phyloP scores from a whole-genome alignment of 129 eudicot species.

The Chrysanthemum makinoi region DNA sequence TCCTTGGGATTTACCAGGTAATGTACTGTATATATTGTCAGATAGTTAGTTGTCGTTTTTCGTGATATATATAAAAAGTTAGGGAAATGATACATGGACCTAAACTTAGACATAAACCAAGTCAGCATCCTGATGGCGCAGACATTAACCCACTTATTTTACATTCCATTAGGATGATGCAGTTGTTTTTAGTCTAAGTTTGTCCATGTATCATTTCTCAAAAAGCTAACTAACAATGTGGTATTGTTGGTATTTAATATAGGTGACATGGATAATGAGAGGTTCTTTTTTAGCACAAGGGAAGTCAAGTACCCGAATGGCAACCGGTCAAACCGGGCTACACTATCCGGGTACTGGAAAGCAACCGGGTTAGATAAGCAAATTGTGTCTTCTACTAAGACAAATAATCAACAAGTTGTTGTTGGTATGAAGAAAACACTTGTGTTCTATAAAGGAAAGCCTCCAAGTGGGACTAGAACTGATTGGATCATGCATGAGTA shows the following conservation, averaged over 20 bases:
- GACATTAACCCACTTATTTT: too few relatives aligned
- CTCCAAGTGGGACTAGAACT: constrained; percentile 3
- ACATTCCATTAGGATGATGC: too few relatives aligned
- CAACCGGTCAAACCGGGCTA: constrained; percentile 1
- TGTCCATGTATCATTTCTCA: too few relatives aligned
- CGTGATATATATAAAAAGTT: not conserved
- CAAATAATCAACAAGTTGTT: not conserved
- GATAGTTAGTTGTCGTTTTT: not conserved
- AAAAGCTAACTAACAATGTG: not conserved
- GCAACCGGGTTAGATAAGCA: constrained; percentile 9
- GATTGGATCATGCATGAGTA: constrained; percentile 14
- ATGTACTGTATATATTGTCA: too few relatives aligned
- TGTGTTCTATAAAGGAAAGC: constrained; percentile 7
- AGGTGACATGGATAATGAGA: not conserved
- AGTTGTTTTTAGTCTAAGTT: too few relatives aligned
- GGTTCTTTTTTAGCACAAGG: constrained; percentile 12
- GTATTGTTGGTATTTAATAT: not conserved
- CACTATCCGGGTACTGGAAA: constrained; percentile 7
- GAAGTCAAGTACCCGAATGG: constrained; percentile 16
- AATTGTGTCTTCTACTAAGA: not conserved
- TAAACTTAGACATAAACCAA: too few relatives aligned
- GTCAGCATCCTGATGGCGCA: too few relatives aligned
- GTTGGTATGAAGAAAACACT: constrained; percentile 19
- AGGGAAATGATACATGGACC: too few relatives aligned
- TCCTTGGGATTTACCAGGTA: constrained; percentile 15